Evolutionary conservation across 1,284 basidiomycete genomes (phyloP).

Genomic region (Fomitiporia mediterranea): DNA sequence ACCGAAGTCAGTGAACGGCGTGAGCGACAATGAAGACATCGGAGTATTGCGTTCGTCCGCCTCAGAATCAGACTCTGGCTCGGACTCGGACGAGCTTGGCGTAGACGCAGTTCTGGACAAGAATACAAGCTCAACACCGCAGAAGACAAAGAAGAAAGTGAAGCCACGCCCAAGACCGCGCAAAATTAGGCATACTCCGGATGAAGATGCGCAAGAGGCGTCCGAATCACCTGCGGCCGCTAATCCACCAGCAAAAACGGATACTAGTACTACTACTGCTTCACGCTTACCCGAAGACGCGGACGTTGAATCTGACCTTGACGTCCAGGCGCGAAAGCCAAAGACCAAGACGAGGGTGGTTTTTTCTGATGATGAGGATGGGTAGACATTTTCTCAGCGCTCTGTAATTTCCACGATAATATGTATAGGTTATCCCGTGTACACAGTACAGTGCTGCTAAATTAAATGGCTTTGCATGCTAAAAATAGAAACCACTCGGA

Average conservation of each 20-base stretch:
- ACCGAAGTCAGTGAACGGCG: neutral
- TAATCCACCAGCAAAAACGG: constrained; percentile 1
- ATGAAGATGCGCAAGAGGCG: neutral
- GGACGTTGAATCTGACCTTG: constrained; percentile 1
- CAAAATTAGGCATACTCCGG: too few species aligned
- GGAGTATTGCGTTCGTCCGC: neutral
- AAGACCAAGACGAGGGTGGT: constrained; percentile 13
- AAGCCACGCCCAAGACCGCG: constrained; percentile 5
- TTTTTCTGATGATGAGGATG: constrained; percentile 16
- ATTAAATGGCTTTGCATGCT: too few species aligned
- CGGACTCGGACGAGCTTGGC: neutral
- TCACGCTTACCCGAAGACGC: neutral
- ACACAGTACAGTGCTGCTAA: too few species aligned
- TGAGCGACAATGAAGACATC: neutral
- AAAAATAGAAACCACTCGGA: too few species aligned
- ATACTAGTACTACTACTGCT: neutral
- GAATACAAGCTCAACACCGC: neutral
- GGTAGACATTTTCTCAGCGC: too few species aligned
- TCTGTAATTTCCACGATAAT: too few species aligned
- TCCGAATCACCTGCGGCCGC: neutral
- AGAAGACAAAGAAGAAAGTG: neutral
- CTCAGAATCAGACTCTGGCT: constrained; percentile 7
- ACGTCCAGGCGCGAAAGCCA: neutral
- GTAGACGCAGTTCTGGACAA: neutral
- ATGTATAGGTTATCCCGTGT: too few species aligned